Evolutionary conservation across 2,329 filamentous ascomycete species (phyloP).

Genomic region (Pseudogymnoascus destructans): DNA sequence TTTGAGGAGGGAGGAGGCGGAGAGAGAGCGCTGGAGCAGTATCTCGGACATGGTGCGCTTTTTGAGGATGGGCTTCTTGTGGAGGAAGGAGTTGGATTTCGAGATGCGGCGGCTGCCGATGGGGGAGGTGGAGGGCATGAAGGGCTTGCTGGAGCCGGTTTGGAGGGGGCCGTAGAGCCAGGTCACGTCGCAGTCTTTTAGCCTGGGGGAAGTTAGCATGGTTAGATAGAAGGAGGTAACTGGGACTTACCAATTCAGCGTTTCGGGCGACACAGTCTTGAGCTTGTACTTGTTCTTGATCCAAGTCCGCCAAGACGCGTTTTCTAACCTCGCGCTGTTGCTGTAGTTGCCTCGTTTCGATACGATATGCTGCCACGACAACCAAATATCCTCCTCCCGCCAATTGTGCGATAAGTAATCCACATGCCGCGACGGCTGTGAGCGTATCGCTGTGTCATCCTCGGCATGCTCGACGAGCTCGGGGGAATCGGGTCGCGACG

Average conservation of each 20-base stretch:
- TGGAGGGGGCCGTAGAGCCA: constrained; percentile 95
- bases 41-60: constrained; percentile 94
- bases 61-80: constrained; percentile 71
- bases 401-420: constrained; percentile 95
- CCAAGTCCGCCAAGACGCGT: constrained; percentile 96
- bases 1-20: constrained; percentile 76
- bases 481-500: constrained; percentile 30
- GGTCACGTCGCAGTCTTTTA: constrained; percentile 94
- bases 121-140: constrained; percentile 32
- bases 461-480: constrained; percentile 25
- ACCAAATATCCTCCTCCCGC: constrained; percentile 95
- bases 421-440: constrained; percentile 61
- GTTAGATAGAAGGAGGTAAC: not conserved
- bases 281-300: constrained; percentile 81
- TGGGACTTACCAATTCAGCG: constrained; percentile 70
- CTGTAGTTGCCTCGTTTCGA: constrained; percentile 65
- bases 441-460: constrained; percentile 43
- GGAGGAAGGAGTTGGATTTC: constrained; percentile 45
- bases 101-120: constrained; percentile 41
- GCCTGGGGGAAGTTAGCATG: constrained; percentile 41
- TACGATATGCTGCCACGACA: constrained; percentile 88
- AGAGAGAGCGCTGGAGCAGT: constrained; percentile 81
- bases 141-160: constrained; percentile 47
- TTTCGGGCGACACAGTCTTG: constrained; percentile 79
- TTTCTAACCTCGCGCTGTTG: constrained; percentile 74